Percentiles rank a stretch among this genome's conserved stretches.
These are phyloP conservation scores for Primulina eburnea DNA, from an alignment of 257 asterid species.

Conservation along the genomic window DNA sequence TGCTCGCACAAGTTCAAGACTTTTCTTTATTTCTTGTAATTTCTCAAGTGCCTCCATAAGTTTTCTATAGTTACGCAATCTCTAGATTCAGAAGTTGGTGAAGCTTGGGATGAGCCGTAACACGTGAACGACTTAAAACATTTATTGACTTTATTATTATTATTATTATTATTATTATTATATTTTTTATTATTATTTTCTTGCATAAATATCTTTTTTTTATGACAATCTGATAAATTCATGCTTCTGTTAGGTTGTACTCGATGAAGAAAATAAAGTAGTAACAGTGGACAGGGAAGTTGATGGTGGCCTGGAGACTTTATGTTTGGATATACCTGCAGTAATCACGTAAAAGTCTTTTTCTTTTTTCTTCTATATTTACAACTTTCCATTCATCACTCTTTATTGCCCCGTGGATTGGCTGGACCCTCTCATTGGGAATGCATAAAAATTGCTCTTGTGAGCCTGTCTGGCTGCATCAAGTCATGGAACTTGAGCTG, in stretches of 20 bases:
- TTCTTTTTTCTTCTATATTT: background rate
- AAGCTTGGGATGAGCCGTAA: background rate
- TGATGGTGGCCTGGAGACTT: conserved; percentile 93
- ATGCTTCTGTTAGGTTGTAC: conserved; percentile 52
- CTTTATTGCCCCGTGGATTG: too few relatives aligned
- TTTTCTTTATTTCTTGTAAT: background rate
- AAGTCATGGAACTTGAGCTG: too few relatives aligned
- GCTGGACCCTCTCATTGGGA: too few relatives aligned
- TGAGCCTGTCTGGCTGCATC: too few relatives aligned
- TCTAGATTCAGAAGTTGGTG: background rate
- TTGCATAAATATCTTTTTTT: background rate
- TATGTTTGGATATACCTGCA: conserved; percentile 86
- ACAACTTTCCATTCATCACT: background rate
- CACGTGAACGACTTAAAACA: background rate
- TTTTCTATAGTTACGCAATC: background rate
- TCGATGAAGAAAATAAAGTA: conserved; percentile 63
- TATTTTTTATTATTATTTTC: background rate
- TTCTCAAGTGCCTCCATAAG: background rate
- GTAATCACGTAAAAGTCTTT: conserved; percentile 73
- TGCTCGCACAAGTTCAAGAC: too few relatives aligned
- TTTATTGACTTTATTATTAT: background rate
- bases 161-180: background rate
- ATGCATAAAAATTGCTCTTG: too few relatives aligned
- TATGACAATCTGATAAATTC: background rate
- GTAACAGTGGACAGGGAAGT: conserved; percentile 93